phyloP scores from a whole-genome alignment of 2,329 filamentous ascomycete species.

The Epichloe elymi region DNA sequence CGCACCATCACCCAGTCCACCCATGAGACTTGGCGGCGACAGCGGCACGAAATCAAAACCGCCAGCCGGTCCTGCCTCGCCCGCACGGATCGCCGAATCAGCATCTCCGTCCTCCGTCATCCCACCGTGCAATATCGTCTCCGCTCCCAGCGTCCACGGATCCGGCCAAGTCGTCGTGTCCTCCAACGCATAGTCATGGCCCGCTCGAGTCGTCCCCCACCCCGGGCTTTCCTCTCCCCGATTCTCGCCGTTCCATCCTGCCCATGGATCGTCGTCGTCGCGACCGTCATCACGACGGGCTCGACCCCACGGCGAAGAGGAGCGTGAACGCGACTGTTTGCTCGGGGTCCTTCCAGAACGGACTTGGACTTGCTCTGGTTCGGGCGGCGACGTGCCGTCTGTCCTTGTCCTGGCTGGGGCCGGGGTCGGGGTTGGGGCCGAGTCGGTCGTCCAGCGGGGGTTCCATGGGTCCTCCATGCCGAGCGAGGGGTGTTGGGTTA shows the following conservation, averaged over 20 bases:
- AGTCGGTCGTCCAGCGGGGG: constrained; percentile 38
- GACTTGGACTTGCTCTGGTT: constrained; percentile 18
- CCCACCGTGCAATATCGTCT: constrained; percentile 1
- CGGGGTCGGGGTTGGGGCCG: constrained; percentile 16
- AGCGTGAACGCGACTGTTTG: constrained; percentile 6
- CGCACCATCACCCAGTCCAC: neutral
- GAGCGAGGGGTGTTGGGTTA: constrained; percentile 2
- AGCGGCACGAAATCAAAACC: neutral
- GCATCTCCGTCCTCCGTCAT: constrained; percentile 9
- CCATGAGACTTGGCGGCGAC: too few relatives aligned
- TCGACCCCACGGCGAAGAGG: constrained; percentile 16
- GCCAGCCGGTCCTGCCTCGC: constrained; percentile 9
- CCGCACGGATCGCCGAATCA: constrained; percentile 19
- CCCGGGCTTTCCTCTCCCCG: constrained; percentile 13
- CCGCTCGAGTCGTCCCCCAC: constrained; percentile 17
- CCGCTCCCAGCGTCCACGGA: constrained; percentile 11
- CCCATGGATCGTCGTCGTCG: constrained; percentile 20
- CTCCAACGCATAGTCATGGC: constrained; percentile 3
- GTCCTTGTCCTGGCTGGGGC: constrained; percentile 19
- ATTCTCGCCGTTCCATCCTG: constrained; percentile 22
- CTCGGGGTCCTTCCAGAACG: constrained; percentile 16
- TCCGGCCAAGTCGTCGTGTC: constrained; percentile 16
- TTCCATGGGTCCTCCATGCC: constrained; percentile 52
- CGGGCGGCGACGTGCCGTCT: constrained; percentile 16
- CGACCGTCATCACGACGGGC: constrained; percentile 13